A percentile compares a stretch with the other conserved stretches of the same genome.
Evolutionary conservation across 306 rosid genomes (phyloP).

Genomic region (Abrus precatorius): DNA sequence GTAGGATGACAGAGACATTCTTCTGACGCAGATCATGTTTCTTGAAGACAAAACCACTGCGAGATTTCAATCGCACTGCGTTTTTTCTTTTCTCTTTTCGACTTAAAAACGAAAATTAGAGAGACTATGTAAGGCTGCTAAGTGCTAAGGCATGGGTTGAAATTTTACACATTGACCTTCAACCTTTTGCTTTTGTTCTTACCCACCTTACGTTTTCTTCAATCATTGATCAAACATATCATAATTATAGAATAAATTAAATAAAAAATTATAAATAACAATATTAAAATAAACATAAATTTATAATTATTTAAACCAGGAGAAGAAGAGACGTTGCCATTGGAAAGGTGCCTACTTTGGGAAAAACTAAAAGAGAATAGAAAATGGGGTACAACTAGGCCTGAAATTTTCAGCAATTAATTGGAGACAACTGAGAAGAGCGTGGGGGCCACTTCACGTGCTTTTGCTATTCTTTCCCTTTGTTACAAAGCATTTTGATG

Average conservation of each 20-base stretch:
- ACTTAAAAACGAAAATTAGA: slow-evolving; percentile 5
- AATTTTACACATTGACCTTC: slow-evolving; percentile 16
- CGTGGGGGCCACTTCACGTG: slow-evolving; percentile 68
- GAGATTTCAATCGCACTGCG: background rate
- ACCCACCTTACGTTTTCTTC: background rate
- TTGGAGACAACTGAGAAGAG: slow-evolving; percentile 53
- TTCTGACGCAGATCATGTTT: background rate
- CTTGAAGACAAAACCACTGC: background rate
- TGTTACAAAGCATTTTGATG: slow-evolving; percentile 44
- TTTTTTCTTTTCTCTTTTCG: slow-evolving; percentile 4
- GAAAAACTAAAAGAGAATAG: slow-evolving; percentile 41
- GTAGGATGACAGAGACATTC: background rate
- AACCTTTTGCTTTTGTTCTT: background rate
- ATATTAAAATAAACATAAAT: too few relatives aligned
- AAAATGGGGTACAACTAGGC: slow-evolving; percentile 39
- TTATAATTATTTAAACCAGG: too few relatives aligned
- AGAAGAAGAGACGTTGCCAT: background rate
- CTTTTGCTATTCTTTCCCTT: slow-evolving; percentile 45
- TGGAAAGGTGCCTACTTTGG: slow-evolving; percentile 22
- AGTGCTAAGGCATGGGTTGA: background rate
- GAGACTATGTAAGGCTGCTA: background rate
- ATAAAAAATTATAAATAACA: too few relatives aligned
- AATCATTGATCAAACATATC: slow-evolving; percentile 4
- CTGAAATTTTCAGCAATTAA: slow-evolving; percentile 49
- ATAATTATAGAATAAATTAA: too few relatives aligned